Percentiles rank a stretch among this genome's conserved stretches.
These are phyloP conservation scores for Xenoacremonium recifei DNA, from an alignment of 2,329 filamentous ascomycete species.

Conservation along the genomic window DNA sequence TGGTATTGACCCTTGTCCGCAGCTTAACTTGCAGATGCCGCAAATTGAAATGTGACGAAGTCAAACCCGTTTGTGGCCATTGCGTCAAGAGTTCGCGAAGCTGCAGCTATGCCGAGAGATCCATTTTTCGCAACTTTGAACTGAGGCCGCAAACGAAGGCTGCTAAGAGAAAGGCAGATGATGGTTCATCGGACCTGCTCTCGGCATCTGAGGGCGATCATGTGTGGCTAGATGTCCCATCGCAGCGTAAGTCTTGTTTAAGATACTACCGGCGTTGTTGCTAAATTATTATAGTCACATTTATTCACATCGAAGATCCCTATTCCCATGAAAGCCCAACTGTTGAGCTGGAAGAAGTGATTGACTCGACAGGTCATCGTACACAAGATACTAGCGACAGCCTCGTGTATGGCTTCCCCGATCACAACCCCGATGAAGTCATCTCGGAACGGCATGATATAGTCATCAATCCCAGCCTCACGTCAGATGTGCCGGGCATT, in stretches of 20 bases:
- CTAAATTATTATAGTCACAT: neutral
- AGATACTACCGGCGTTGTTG: neutral
- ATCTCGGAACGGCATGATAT: neutral
- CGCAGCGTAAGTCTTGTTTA: slow-evolving; percentile 11
- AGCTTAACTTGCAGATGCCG: slow-evolving; percentile 22
- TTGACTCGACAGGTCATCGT: neutral
- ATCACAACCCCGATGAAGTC: neutral
- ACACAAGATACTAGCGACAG: no score
- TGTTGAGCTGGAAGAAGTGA: neutral
- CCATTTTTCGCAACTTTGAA: slow-evolving; percentile 17
- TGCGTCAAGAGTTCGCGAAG: slow-evolving; percentile 15
- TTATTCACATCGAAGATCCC: neutral
- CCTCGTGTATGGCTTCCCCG: no score
- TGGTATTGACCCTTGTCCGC: slow-evolving; percentile 1
- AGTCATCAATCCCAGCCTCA: neutral
- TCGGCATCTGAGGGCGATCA: slow-evolving; percentile 8
- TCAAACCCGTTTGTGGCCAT: slow-evolving; percentile 18
- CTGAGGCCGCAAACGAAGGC: no score
- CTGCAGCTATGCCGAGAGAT: slow-evolving; percentile 17
- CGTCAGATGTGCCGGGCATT: neutral
- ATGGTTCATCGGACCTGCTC: neutral
- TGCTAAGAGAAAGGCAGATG: no score
- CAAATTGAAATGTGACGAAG: slow-evolving; percentile 27
- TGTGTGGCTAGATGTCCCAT: slow-evolving; percentile 16
- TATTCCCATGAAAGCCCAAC: neutral